A percentile compares a stretch with the other conserved stretches of the same genome.
Conservation (phyloP, 352 stramenopile genomes). For the Phytophthora kernoviae region DNA sequence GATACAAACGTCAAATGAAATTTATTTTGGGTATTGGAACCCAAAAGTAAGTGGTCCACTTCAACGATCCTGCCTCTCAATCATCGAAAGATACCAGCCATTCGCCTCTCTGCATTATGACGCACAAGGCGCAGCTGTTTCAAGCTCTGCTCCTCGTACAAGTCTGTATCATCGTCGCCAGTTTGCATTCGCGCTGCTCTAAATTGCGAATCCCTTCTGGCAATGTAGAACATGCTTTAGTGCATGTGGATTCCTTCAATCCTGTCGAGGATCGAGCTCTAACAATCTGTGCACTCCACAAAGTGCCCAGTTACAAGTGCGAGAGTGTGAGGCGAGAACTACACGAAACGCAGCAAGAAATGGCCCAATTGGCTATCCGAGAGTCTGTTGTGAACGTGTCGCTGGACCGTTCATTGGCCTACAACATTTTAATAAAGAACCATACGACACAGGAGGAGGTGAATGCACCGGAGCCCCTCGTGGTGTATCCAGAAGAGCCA, state of each 20-base stretch:
- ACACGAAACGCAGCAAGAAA: constrained; percentile 44
- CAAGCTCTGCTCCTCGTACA: constrained; percentile 14
- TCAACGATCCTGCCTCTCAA: not conserved
- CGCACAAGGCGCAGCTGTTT: not conserved
- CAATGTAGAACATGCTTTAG: constrained; percentile 34
- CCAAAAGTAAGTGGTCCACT: too few relatives aligned
- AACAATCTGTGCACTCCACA: constrained; percentile 20
- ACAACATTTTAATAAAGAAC: constrained; percentile 35
- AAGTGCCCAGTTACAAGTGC: constrained; percentile 42
- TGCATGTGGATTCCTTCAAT: constrained; percentile 49
- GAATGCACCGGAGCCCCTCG: constrained; percentile 27
- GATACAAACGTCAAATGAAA: not conserved
- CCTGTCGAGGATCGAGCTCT: constrained; percentile 33
- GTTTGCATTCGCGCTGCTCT: constrained; percentile 15
- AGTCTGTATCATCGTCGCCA: not conserved
- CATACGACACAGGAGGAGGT: constrained; percentile 14
- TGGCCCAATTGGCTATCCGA: constrained; percentile 42
- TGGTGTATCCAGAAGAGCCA: constrained; percentile 41
- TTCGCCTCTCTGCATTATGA: constrained; percentile 1
- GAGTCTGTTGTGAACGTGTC: constrained; percentile 67
- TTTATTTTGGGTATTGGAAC: too few relatives aligned
- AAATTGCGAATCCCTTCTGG: constrained; percentile 25
- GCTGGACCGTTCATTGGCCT: constrained; percentile 54
- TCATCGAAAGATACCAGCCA: not conserved
- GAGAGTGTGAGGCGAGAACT: constrained; percentile 34